Percentiles rank a stretch among this genome's conserved stretches.
phyloP scores from a whole-genome alignment of 306 rosid species.

The Medicago truncatula region MtrunA17r5.0-ANR NC_053048.1:7551001-7551500 shows the following conservation, averaged over 20 bases:
- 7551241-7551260: no score
- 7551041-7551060: neutral
- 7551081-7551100: neutral
- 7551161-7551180: neutral
- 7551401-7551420: neutral
- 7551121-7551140: neutral
- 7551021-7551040: neutral
- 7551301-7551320: slow-evolving; percentile 3
- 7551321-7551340: no score
- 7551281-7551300: neutral
- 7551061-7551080: neutral
- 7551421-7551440: neutral
- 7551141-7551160: neutral
- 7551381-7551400: slow-evolving; percentile 4
- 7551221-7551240: no score
- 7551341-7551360: neutral
- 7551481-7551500: neutral
- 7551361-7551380: neutral
- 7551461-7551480: neutral
- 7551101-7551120: neutral
- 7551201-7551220: neutral
- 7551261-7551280: no score
- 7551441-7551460: neutral
- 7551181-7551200: neutral
- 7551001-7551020: neutral